Conservation (phyloP, 306 rosid genomes). For the Prosopis cineraria region DNA sequence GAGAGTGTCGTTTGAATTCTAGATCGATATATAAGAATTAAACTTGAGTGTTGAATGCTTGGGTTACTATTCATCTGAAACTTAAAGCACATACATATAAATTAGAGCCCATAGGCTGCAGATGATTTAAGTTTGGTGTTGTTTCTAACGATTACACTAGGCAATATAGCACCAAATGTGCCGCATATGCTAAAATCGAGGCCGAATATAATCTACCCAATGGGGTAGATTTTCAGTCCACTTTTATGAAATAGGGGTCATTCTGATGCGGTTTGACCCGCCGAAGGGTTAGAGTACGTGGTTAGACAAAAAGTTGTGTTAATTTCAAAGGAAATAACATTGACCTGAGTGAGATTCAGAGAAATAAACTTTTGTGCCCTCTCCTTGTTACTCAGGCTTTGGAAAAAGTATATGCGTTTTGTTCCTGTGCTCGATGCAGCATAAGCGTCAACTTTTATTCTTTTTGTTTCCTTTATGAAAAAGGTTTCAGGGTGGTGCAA, state of each 20-base stretch:
- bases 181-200: neutral
- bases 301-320: neutral
- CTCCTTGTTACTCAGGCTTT: slow-evolving; percentile 36
- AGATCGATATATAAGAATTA: neutral
- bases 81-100: neutral
- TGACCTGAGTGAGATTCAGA: slow-evolving; percentile 33
- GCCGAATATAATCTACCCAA: neutral
- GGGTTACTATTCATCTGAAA: neutral
- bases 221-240: neutral
- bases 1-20: neutral
- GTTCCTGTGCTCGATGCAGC: slow-evolving; percentile 49
- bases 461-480: slow-evolving; percentile 41
- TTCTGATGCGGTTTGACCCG: neutral
- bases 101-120: neutral
- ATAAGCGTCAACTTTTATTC: slow-evolving; percentile 54
- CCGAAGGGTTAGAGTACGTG: neutral
- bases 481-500: slow-evolving; percentile 37
- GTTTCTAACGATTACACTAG: neutral
- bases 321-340: neutral
- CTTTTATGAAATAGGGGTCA: neutral
- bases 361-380: slow-evolving; percentile 36
- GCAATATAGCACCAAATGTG: neutral
- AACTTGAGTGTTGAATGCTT: neutral
- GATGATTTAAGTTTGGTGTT: neutral
- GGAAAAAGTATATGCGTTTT: slow-evolving; percentile 62